Base-by-base conservation (phyloP, 2,329 filamentous ascomycete species). In the Colletotrichum sp. region DNA sequence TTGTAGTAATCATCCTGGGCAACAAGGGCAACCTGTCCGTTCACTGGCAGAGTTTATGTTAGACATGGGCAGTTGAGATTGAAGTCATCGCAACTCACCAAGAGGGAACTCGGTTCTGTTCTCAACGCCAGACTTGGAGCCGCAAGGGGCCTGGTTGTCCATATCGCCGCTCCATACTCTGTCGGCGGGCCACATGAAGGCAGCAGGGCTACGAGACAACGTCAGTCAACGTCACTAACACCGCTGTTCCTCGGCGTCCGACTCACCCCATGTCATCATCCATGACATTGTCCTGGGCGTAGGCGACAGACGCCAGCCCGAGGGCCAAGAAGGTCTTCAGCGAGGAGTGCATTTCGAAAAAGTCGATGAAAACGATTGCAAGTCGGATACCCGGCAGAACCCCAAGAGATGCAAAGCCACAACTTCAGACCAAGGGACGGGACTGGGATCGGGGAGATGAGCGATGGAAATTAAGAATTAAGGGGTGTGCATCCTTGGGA, bases 111-210 rank as follows among this genome's bases (percentile, higher is more conserved):
- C 80, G 3, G 89, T 90, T 71, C 90, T 83, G 71, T 88, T 88
- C 3, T 80, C 81, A 13, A 86, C 84, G 3, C 85, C 84, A 28
- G 83, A 82, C 24, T 81, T 81, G 34, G 88, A 90, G 69, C 90
- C 90, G 79, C 90, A 92, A 0, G 90, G 90, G 3, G 86, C 84
- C 15, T 81, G 87, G 79, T 91, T 91, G 79, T 91, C 90, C 60
- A 86, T 82, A 26, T 84, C 83, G 36, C 84, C 87, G 59, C 84
- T 84, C 89, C 89, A 92, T 63, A 82, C 81, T 39, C 90, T 85
- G 79, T 91, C 89, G 13, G 84, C 80, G 5, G 90, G 90, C 90
- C 90, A 92, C 79, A 91, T 82, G 79, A 92, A 90, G 10, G 86
- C 88, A 28, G 89, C 89, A 12, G 89, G 89, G 16, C 89, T 57